Evolutionary conservation across 1,284 basidiomycete genomes (phyloP).

Genomic region (Ganoderma leucocontextum): DNA sequence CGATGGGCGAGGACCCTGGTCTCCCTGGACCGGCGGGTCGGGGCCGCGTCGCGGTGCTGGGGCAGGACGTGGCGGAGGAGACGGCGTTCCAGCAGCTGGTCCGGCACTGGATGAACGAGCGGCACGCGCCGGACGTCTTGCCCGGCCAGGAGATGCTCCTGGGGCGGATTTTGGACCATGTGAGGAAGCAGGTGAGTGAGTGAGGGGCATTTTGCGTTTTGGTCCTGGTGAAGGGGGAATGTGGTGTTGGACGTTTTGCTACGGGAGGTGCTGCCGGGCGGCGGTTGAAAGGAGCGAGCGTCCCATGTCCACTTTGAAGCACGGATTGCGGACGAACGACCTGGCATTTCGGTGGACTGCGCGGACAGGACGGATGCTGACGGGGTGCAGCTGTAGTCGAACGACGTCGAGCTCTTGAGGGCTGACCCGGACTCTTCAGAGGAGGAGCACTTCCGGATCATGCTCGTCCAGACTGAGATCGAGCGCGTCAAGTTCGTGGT

Average conservation of each 20-base stretch:
- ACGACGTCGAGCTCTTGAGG: slow-evolving; percentile 67
- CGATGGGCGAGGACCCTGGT: slow-evolving; percentile 24
- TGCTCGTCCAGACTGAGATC: slow-evolving; percentile 92
- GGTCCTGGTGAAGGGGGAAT: not conserved
- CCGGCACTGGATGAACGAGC: slow-evolving; percentile 87
- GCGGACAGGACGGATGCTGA: slow-evolving; percentile 22
- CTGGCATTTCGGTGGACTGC: not conserved
- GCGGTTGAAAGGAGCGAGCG: not conserved
- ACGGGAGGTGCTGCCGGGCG: too few species aligned
- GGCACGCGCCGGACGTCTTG: slow-evolving; percentile 84
- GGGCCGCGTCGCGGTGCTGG: slow-evolving; percentile 21
- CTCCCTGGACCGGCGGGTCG: not conserved
- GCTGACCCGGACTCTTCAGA: slow-evolving; percentile 84
- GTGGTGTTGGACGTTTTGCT: too few species aligned
- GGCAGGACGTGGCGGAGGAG: slow-evolving; percentile 42
- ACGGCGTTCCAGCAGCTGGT: slow-evolving; percentile 70
- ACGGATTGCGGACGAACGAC: not conserved
- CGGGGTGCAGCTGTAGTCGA: slow-evolving; percentile 32
- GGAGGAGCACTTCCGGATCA: slow-evolving; percentile 90
- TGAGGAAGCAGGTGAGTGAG: slow-evolving; percentile 82
- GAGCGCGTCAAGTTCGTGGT: slow-evolving; percentile 93
- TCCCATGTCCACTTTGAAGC: not conserved
- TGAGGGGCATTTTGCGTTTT: not conserved
- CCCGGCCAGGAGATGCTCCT: slow-evolving; percentile 80
- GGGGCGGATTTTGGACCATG: slow-evolving; percentile 77